These are phyloP conservation scores for Salix viminalis DNA, from an alignment of 345 rosid genomes.

Conservation along the genomic window DNA sequence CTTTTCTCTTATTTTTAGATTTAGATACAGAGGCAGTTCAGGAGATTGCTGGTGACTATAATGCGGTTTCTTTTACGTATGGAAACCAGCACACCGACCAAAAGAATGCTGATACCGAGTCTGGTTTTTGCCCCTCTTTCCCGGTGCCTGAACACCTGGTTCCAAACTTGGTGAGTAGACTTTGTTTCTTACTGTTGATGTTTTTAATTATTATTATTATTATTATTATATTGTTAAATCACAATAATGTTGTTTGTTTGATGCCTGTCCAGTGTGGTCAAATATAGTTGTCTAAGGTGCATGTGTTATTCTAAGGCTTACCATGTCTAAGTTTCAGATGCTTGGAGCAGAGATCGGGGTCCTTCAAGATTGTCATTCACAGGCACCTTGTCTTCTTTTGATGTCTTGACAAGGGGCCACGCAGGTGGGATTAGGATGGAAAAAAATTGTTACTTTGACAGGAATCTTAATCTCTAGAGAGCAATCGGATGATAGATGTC, in stretches of 20 bases:
- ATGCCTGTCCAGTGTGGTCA: slow-evolving; percentile 50
- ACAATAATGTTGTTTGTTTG: slow-evolving; percentile 34
- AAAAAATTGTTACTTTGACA: slow-evolving; percentile 47
- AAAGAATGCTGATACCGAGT: slow-evolving; percentile 40
- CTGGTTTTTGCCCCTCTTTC: slow-evolving; percentile 73
- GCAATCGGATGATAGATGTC: slow-evolving; percentile 54
- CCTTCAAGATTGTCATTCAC: slow-evolving; percentile 64
- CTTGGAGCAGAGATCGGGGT: slow-evolving; percentile 81
- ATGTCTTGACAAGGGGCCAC: slow-evolving; percentile 87
- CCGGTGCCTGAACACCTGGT: slow-evolving; percentile 63
- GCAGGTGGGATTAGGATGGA: slow-evolving; percentile 98
- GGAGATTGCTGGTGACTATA: slow-evolving; percentile 38
- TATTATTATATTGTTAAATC: slow-evolving; percentile 14
- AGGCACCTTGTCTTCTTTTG: slow-evolving; percentile 90
- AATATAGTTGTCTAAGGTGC: slow-evolving; percentile 63
- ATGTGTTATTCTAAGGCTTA: slow-evolving; percentile 94
- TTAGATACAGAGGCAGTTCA: slow-evolving; percentile 37
- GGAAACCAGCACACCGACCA: slow-evolving; percentile 43
- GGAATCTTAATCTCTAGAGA: slow-evolving; percentile 48
- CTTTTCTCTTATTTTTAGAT: slow-evolving; percentile 35
- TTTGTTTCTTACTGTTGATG: slow-evolving; percentile 1
- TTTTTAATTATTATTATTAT: neutral
- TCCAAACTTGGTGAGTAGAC: slow-evolving; percentile 67
- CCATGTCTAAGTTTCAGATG: slow-evolving; percentile 99
- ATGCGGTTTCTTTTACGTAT: slow-evolving; percentile 68